Percentiles rank a stretch among this genome's conserved stretches.
Evolutionary conservation across 768 basidiomycete species (phyloP).

Genomic region (Leucogyrophana mollusca): DNA sequence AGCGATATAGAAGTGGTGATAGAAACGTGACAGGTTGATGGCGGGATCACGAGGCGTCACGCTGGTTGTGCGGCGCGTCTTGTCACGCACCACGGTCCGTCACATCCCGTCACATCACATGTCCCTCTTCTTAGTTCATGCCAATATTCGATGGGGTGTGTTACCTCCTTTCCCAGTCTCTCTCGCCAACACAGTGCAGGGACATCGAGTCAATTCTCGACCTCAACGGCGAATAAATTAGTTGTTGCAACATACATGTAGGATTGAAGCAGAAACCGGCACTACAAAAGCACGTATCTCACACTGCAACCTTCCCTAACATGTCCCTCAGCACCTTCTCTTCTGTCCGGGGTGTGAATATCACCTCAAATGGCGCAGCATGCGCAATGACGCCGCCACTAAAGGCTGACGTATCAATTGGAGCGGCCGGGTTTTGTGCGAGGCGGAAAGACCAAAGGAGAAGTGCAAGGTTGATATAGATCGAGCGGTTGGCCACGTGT

Average conservation of each 20-base stretch:
- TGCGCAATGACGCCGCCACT: slow-evolving; percentile 56
- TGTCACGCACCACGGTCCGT: too few species aligned
- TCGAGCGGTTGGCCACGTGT: slow-evolving; percentile 42
- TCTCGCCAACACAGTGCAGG: slow-evolving; percentile 37
- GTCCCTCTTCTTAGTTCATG: too few species aligned
- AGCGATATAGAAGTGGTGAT: too few species aligned
- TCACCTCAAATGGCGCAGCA: slow-evolving; percentile 54
- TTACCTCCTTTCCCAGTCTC: slow-evolving; percentile 51
- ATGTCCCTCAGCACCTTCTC: slow-evolving; percentile 12
- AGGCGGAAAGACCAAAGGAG: slow-evolving; percentile 63
- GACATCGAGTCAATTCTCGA: slow-evolving; percentile 50
- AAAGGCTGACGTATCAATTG: slow-evolving; percentile 58
- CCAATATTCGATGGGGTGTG: slow-evolving; percentile 39
- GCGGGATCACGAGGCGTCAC: too few species aligned
- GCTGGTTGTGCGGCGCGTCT: too few species aligned
- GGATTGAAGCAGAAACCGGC: too few species aligned
- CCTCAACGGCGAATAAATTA: slow-evolving; percentile 54
- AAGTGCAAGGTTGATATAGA: slow-evolving; percentile 60
- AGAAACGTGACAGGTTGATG: too few species aligned
- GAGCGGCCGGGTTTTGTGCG: slow-evolving; percentile 40
- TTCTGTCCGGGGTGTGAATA: slow-evolving; percentile 46
- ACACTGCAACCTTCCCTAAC: too few species aligned
- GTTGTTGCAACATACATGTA: too few species aligned
- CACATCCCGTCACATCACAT: too few species aligned
- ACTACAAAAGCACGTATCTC: too few species aligned